Base-by-base conservation (phyloP, 1,284 basidiomycete genomes). In the Cerioporus squamosus region DNA sequence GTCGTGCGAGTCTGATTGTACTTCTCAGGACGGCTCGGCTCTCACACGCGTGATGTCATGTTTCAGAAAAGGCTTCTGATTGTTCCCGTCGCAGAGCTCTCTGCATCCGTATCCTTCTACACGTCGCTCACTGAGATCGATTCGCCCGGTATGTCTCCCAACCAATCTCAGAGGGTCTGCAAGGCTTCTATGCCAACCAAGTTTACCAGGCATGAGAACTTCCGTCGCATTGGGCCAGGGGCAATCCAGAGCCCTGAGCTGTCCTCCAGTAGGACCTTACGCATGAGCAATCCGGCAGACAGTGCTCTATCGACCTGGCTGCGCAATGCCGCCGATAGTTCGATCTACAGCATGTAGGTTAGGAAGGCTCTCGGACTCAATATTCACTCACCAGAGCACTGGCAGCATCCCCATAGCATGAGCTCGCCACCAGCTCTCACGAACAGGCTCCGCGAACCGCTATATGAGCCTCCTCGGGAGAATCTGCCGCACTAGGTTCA, bases 401-500 rank as follows among this genome's bases (percentile, higher is more conserved):
- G n/a, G n/a, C n/a, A 17, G 23, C 51, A 17, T 5, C 12, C 20
- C n/a, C 29, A 15, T 20, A 23, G 38, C 20, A 14, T 12, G 17
- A 20, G 24, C 17, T 20, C 45, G 2, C 40, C 15, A 44, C 36
- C 7, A n/a, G 20, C 4, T 51, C 53, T 20, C 49, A 48, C 39
- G 39, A 23, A 47, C 17, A 40, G 31, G 33, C 15, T 44, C 52
- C 45, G 29, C 31, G 49, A 40, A n/a, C 2, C 40, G 38, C 15
- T 61, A 61, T 57, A 61, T 55, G 52, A 51, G 33, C 26, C 44
- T 14, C 20, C 10, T 20, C 26, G 33, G 22, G 49, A 9, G 8
- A 8, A 17, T 29, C 33, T 43, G 29, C 52, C 52, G 60, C 60
- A 55, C 55, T 55, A 61, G 47, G 43, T 24, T 55, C 60, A 44